phyloP scores from a whole-genome alignment of 2,329 filamentous ascomycete genomes.

The Ophiostoma piceae region DNA sequence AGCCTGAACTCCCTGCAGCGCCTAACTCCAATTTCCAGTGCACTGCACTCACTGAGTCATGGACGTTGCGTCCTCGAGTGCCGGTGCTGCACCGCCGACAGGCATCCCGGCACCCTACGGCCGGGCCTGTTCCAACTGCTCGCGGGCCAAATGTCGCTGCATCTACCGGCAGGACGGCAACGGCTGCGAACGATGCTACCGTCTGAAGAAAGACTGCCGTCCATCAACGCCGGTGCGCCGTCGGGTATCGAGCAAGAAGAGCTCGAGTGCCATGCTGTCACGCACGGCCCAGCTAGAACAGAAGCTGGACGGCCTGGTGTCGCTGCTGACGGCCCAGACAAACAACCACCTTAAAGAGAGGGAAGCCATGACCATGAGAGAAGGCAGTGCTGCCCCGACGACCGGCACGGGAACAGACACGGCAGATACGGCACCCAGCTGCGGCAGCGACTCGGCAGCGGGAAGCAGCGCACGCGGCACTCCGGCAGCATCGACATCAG shows the following conservation, averaged over 20 bases:
- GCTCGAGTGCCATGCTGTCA: constrained; percentile 30
- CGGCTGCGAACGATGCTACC: constrained; percentile 41
- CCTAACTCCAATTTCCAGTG: too few relatives aligned
- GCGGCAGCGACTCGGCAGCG: background rate
- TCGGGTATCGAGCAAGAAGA: constrained; percentile 33
- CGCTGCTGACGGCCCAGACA: constrained; percentile 37
- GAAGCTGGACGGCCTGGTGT: constrained; percentile 46
- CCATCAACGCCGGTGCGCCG: constrained; percentile 41
- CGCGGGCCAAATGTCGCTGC: constrained; percentile 46
- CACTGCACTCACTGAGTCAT: background rate
- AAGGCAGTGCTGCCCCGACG: background rate
- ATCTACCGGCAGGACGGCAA: constrained; percentile 35
- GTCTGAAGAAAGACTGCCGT: constrained; percentile 45
- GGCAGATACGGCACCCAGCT: background rate
- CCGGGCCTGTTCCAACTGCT: constrained; percentile 44
- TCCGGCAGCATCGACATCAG: background rate
- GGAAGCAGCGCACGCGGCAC: background rate
- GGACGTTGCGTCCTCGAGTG: background rate
- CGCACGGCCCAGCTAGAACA: constrained; percentile 45
- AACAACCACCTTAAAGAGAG: constrained; percentile 18
- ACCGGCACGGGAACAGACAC: background rate
- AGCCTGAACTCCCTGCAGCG: background rate
- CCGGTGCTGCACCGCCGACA: background rate
- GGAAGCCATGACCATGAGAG: background rate
- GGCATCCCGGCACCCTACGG: constrained; percentile 36